These are phyloP conservation scores for Candida parachauliodes DNA, from an alignment of 805 yeast species.

Conservation along the genomic window DNA sequence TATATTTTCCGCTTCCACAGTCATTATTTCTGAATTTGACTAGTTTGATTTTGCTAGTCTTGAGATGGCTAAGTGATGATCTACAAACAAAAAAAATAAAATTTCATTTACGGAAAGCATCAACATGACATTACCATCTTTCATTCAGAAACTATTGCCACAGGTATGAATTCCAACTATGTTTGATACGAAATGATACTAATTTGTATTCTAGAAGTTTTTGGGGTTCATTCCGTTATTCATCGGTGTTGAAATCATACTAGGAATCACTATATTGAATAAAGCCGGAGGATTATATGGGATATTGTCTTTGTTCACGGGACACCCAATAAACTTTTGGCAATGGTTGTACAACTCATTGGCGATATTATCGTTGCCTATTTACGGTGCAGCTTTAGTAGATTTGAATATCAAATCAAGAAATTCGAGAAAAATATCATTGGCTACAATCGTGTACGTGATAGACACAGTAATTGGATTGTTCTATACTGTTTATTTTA, in stretches of 20 bases:
- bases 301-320: conserved; percentile 77
- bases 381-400: conserved; percentile 59
- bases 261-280: conserved; percentile 75
- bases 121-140: conserved; percentile 7
- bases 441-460: conserved; percentile 59
- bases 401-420: conserved; percentile 40
- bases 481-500: conserved; percentile 70
- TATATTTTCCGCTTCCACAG: too few species aligned
- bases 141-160: conserved; percentile 14
- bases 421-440: conserved; percentile 56
- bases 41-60: too few species aligned
- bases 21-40: too few species aligned
- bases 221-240: conserved; percentile 73
- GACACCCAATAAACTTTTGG: conserved; percentile 76
- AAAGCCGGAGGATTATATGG: conserved; percentile 91
- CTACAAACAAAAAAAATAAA: background rate
- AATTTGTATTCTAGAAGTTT: conserved; percentile 44
- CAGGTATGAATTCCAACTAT: conserved; percentile 14
- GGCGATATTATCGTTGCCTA: conserved; percentile 59
- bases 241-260: conserved; percentile 79
- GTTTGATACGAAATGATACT: background rate
- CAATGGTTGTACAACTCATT: conserved; percentile 79
- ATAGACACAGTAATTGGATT: conserved; percentile 66
- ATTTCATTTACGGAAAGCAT: too few species aligned
- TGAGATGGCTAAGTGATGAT: background rate